Percentiles rank a stretch among this genome's conserved stretches.
phyloP scores from a whole-genome alignment of 163 green algal species.

The Chloroidium sp. region DNA sequence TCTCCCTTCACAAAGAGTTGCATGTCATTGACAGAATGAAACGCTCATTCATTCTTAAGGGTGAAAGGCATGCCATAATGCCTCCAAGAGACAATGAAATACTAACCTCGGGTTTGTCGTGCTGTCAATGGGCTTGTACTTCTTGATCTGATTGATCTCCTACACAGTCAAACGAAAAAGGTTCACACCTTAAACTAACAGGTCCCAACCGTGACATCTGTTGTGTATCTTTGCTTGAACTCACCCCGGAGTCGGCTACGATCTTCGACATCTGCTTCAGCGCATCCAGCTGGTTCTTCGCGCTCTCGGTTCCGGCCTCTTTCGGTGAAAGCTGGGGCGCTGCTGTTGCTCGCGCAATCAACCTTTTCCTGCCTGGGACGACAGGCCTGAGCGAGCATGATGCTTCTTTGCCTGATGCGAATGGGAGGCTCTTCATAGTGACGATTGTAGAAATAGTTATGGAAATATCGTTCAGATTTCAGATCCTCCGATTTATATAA shows the following conservation, averaged over 20 bases:
- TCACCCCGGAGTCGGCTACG: slow-evolving; percentile 32
- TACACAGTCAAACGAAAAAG: slow-evolving; percentile 12
- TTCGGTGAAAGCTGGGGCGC: no score
- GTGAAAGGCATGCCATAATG: neutral
- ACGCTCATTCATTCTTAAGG: neutral
- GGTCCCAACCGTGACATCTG: neutral
- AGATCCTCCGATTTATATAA: no score
- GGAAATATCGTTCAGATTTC: no score
- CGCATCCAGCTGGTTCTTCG: slow-evolving; percentile 55
- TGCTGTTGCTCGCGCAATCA: no score
- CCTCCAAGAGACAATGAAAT: neutral
- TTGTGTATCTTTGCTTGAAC: neutral
- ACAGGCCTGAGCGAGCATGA: no score
- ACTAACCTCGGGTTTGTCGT: slow-evolving; percentile 74
- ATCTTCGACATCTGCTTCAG: slow-evolving; percentile 64
- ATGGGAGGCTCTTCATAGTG: no score
- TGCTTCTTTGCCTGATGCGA: no score
- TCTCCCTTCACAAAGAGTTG: neutral
- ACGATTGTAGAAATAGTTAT: no score
- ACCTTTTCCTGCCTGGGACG: no score
- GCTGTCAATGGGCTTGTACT: slow-evolving; percentile 69
- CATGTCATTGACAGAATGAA: neutral
- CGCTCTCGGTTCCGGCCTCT: no score
- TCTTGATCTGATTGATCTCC: slow-evolving; percentile 60
- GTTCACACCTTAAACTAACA: slow-evolving; percentile 12